Evolutionary conservation across 495 filamentous ascomycete genomes (phyloP).

Genomic region (Jackrogersella multiformis): DNA sequence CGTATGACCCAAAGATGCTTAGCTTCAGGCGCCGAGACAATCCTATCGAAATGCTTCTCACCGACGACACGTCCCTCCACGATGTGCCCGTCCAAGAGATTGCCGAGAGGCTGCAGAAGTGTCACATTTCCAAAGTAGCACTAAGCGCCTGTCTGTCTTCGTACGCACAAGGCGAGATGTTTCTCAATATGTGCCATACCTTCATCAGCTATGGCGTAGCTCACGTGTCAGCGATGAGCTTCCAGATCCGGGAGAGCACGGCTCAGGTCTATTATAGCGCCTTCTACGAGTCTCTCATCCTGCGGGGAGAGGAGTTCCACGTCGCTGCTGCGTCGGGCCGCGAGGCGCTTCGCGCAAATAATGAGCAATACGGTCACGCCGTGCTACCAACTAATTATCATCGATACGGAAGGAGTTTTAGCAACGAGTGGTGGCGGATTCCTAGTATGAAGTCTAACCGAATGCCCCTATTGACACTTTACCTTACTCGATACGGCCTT

Average conservation of each 20-base stretch:
- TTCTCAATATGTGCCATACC: neutral
- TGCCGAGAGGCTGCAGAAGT: neutral
- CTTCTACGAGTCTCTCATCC: constrained; percentile 8
- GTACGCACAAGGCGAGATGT: constrained; percentile 1
- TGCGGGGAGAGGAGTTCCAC: neutral
- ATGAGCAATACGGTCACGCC: neutral
- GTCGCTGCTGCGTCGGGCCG: neutral
- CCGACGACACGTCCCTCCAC: constrained; percentile 1
- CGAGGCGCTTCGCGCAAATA: neutral
- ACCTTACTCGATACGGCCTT: neutral
- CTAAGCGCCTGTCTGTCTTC: constrained; percentile 6
- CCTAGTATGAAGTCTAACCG: neutral
- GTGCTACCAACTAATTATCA: constrained; percentile 2
- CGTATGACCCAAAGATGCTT: neutral
- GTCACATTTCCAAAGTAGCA: neutral
- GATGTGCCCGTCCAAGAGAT: constrained; percentile 4
- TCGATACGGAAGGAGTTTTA: neutral
- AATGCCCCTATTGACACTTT: neutral
- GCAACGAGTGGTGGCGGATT: constrained; percentile 8
- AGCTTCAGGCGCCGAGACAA: constrained; percentile 3
- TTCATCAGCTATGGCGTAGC: neutral
- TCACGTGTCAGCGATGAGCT: constrained; percentile 1
- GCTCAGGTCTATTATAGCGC: constrained; percentile 3
- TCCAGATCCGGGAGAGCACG: constrained; percentile 9
- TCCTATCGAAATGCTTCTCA: constrained; percentile 2